Evolutionary conservation across 1,284 basidiomycete genomes (phyloP).

Genomic region (Tranzscheliella williamsii): DNA sequence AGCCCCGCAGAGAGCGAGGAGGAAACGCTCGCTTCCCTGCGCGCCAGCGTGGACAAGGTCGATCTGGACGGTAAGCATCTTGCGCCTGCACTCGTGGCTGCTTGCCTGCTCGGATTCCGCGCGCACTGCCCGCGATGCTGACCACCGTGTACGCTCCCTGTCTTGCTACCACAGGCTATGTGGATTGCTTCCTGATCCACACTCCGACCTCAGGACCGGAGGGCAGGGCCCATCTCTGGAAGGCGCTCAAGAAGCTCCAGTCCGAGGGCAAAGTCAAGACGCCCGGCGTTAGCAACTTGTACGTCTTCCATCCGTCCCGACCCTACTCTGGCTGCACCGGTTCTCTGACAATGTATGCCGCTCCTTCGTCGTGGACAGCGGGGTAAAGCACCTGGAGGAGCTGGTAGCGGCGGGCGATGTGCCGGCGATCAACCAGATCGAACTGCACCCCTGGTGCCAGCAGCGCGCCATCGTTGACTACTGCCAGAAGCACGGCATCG

Average conservation of each 20-base stretch:
- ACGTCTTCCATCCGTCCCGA: neutral
- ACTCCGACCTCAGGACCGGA: conserved; percentile 31
- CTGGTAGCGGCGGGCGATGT: conserved; percentile 14
- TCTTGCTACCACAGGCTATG: conserved; percentile 21
- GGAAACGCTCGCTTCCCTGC: conserved; percentile 22
- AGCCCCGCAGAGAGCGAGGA: conserved; percentile 7
- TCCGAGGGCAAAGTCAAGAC: conserved; percentile 28
- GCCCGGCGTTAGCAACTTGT: conserved; percentile 34
- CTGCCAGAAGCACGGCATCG: conserved; percentile 32
- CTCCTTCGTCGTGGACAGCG: neutral
- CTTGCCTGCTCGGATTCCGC: neutral
- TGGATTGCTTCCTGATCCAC: conserved; percentile 41
- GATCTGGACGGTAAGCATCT: conserved; percentile 20
- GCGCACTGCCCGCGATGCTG: neutral
- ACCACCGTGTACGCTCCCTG: too few relatives aligned
- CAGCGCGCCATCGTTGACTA: conserved; percentile 29
- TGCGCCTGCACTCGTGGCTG: too few relatives aligned
- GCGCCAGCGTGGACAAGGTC: conserved; percentile 20
- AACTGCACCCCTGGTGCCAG: conserved; percentile 40
- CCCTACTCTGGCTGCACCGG: too few relatives aligned
- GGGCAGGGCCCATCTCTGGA: conserved; percentile 32
- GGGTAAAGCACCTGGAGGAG: conserved; percentile 30
- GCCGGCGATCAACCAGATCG: conserved; percentile 35
- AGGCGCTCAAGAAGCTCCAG: conserved; percentile 28
- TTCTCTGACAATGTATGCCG: too few relatives aligned